Evolutionary conservation across 306 rosid species (phyloP), one percentile per base, ranked within the genome.

Genomic region (Pyrus betulifolia): DNA sequence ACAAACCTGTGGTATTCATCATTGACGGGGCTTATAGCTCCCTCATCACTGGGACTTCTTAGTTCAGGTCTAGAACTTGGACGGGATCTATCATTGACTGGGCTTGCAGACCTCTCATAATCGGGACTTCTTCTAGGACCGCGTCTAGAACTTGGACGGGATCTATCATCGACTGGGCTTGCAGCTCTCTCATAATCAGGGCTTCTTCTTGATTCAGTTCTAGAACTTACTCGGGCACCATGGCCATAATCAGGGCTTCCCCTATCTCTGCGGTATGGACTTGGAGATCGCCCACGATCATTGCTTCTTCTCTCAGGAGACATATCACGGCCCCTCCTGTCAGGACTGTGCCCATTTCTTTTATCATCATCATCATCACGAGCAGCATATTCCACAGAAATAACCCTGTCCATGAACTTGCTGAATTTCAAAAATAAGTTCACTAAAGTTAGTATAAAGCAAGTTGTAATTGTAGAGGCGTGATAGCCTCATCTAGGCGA

Each of bases 231-330:
- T 9, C 84, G 83, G 70, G 85, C 85, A 60, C 93, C 90, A 84
- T 81, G 93, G 60, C 93, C 92, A 82, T 89, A 91, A 80, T 89
- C 97, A 11, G 93, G 94, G 85, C 97, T 91, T 79, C 79, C 95
- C 81, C 97, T 89, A 65, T 88, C 91, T 71, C 95, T 82, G 38
- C 76, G 90, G 74, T 86, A 85, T 54, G 97, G 97, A 74, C 97
- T 91, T 17, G 86, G 90, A 73, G 97, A 91, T 78, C 95, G 82
- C 49, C 85, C 92, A 63, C 84, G 91, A 68, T 88, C 93, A 76
- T 89, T 82, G 79, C 77, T 74, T 78, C 93, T 86, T 67, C 90
- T 89, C 44, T 91, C 93, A 35, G 91, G 91, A 42, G 95, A 88
- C 31, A 55, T 58, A 76, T 84, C 95, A 30, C 81, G 93, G 27